phyloP scores from a whole-genome alignment of 1,284 basidiomycete species.

The Ustilago vetiveriae region DNA sequence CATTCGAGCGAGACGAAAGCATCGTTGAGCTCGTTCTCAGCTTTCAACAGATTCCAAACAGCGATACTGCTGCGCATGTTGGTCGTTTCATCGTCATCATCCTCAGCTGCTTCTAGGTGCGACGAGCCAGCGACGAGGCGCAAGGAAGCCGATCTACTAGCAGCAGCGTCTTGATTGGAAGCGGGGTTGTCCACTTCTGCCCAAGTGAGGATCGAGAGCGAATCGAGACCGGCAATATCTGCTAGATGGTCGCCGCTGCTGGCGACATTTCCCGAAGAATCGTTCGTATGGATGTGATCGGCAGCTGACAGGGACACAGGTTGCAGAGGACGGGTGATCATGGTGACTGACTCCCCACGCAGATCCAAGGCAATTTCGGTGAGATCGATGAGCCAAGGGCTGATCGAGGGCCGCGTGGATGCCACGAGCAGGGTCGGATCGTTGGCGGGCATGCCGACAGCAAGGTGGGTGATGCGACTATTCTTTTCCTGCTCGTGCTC shows the following conservation, averaged over 20 bases:
- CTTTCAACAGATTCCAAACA: conserved; percentile 29
- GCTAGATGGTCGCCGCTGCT: not conserved
- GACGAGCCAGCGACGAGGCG: conserved; percentile 25
- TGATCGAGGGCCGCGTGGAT: conserved; percentile 11
- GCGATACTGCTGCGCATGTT: conserved; percentile 29
- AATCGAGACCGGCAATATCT: no score
- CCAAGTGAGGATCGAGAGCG: conserved; percentile 20
- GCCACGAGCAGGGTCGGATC: conserved; percentile 32
- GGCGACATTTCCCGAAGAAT: not conserved
- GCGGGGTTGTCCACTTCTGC: conserved; percentile 13
- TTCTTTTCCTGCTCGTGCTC: not conserved
- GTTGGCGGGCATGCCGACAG: conserved; percentile 42
- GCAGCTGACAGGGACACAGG: conserved; percentile 13
- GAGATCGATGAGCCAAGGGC: conserved; percentile 19
- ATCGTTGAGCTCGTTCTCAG: conserved; percentile 38
- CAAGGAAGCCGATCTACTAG: conserved; percentile 7
- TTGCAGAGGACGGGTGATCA: conserved; percentile 44
- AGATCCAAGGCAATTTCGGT: conserved; percentile 37
- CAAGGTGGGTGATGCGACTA: conserved; percentile 25
- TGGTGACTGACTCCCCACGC: conserved; percentile 19
- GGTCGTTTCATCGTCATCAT: not conserved
- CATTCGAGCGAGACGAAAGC: conserved; percentile 46
- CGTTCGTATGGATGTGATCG: not conserved
- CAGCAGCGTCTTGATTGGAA: not conserved
- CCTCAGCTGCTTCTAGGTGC: not conserved